A percentile compares a stretch with the other conserved stretches of the same genome.
phyloP scores from a whole-genome alignment of 768 basidiomycete genomes.

The Leccinellum rugosiceps region DNA sequence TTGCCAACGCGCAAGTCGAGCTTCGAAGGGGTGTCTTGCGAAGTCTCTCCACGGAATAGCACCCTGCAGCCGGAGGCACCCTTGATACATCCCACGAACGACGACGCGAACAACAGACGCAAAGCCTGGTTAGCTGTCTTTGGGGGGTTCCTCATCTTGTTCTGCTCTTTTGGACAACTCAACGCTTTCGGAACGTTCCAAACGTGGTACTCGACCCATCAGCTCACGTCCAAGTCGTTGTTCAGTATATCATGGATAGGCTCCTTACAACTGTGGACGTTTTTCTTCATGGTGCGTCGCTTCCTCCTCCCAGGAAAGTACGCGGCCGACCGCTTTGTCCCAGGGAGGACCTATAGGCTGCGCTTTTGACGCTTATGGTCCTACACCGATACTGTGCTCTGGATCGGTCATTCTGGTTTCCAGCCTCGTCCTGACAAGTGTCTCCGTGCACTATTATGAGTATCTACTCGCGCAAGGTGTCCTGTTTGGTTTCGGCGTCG shows the following conservation, averaged over 20 bases:
- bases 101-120: slow-evolving; percentile 6
- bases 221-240: slow-evolving; percentile 47
- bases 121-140: slow-evolving; percentile 49
- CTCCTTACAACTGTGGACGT: slow-evolving; percentile 62
- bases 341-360: slow-evolving; percentile 64
- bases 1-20: slow-evolving; percentile 19
- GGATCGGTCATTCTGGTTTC: slow-evolving; percentile 49
- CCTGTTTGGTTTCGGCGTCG: slow-evolving; percentile 63
- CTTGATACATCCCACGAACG: slow-evolving; percentile 9
- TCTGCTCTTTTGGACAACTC: slow-evolving; percentile 71
- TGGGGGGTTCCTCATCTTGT: slow-evolving; percentile 63
- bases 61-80: slow-evolving; percentile 21
- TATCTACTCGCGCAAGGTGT: slow-evolving; percentile 62
- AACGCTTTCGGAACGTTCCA: slow-evolving; percentile 73
- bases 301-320: not conserved
- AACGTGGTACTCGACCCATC: slow-evolving; percentile 61
- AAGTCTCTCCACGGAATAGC: slow-evolving; percentile 21
- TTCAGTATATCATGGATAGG: slow-evolving; percentile 72
- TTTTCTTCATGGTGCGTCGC: slow-evolving; percentile 61
- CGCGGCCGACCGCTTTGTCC: slow-evolving; percentile 2
- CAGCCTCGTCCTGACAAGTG: slow-evolving; percentile 59
- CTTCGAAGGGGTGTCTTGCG: slow-evolving; percentile 17
- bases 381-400: slow-evolving; percentile 46
- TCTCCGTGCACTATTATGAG: slow-evolving; percentile 56
- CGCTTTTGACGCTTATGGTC: slow-evolving; percentile 59